Conservation (phyloP, 1,284 basidiomycete genomes). For the Fomitopsis betulina region DNA sequence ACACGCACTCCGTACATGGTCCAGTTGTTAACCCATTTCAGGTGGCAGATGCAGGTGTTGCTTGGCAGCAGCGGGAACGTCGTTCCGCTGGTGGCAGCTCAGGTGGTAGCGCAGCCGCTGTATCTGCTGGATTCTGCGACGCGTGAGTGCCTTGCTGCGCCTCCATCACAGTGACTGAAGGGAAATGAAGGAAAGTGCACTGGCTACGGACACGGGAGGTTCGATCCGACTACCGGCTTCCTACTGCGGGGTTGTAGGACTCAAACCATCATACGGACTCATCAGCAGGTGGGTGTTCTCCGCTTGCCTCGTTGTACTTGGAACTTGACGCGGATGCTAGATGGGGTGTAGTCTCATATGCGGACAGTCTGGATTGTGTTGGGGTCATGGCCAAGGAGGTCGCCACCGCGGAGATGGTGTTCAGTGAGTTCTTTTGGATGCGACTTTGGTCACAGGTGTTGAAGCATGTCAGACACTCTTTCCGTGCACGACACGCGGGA, state of each 20-base stretch:
- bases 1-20: conserved; percentile 66
- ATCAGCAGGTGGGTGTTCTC: conserved; percentile 61
- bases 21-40: conserved; percentile 75
- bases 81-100: conserved; percentile 82
- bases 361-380: conserved; percentile 93
- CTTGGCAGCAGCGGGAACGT: conserved; percentile 32
- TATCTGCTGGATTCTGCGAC: conserved; percentile 72
- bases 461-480: conserved; percentile 47
- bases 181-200: conserved; percentile 49
- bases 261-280: conserved; percentile 95
- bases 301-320: not conserved
- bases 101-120: conserved; percentile 81
- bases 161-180: not conserved
- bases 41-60: conserved; percentile 17
- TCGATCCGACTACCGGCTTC: conserved; percentile 91
- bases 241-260: conserved; percentile 88
- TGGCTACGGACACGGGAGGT: conserved; percentile 95
- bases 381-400: conserved; percentile 72
- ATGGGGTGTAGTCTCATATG: conserved; percentile 90
- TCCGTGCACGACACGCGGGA: conserved; percentile 70
- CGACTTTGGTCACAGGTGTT: not conserved
- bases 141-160: conserved; percentile 47
- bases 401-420: conserved; percentile 47
- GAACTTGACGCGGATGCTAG: conserved; percentile 33
- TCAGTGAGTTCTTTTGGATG: conserved; percentile 43